phyloP scores from a whole-genome alignment of 2,329 filamentous ascomycete genomes.

The Sarocladiaceae sp. region DNA sequence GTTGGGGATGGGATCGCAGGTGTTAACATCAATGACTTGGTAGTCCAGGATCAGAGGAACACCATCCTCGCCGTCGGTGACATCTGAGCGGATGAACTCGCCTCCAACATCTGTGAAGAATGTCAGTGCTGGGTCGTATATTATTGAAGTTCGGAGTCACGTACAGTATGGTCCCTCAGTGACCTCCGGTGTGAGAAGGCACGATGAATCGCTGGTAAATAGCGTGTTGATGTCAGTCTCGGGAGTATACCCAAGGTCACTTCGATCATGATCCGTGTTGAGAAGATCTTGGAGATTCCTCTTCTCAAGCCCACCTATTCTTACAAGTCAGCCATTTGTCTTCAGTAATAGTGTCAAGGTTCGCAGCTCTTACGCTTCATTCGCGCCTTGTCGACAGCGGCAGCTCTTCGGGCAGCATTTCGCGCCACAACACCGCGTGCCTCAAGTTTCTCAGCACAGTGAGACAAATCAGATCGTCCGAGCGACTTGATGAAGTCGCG shows the following conservation, averaged over 20 bases:
- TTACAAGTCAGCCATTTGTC: background rate
- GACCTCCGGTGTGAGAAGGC: slow-evolving; percentile 44
- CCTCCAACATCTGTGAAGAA: slow-evolving; percentile 22
- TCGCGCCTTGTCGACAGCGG: slow-evolving; percentile 35
- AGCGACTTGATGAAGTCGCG: slow-evolving; percentile 34
- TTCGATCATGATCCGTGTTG: slow-evolving; percentile 31
- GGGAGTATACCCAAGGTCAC: slow-evolving; percentile 25
- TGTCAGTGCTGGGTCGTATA: background rate
- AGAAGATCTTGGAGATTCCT: slow-evolving; percentile 29
- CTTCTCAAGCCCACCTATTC: slow-evolving; percentile 10
- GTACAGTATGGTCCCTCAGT: slow-evolving; percentile 44
- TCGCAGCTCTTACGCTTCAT: slow-evolving; percentile 23
- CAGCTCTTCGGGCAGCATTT: slow-evolving; percentile 40
- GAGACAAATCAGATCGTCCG: slow-evolving; percentile 37
- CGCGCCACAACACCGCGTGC: slow-evolving; percentile 40
- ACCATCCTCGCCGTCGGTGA: slow-evolving; percentile 36
- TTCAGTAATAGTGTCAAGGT: too few species aligned
- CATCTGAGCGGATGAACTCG: slow-evolving; percentile 29
- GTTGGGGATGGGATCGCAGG: slow-evolving; percentile 33
- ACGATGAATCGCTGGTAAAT: slow-evolving; percentile 37
- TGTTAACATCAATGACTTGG: slow-evolving; percentile 38
- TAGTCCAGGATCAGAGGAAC: slow-evolving; percentile 36
- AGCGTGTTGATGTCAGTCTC: slow-evolving; percentile 26
- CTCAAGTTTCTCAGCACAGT: slow-evolving; percentile 42
- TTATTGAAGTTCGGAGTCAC: slow-evolving; percentile 2